Percentiles rank a stretch among this genome's conserved stretches.
Evolutionary conservation across 1,284 basidiomycete genomes (phyloP).

Genomic region (Porodaedalea pini): DNA sequence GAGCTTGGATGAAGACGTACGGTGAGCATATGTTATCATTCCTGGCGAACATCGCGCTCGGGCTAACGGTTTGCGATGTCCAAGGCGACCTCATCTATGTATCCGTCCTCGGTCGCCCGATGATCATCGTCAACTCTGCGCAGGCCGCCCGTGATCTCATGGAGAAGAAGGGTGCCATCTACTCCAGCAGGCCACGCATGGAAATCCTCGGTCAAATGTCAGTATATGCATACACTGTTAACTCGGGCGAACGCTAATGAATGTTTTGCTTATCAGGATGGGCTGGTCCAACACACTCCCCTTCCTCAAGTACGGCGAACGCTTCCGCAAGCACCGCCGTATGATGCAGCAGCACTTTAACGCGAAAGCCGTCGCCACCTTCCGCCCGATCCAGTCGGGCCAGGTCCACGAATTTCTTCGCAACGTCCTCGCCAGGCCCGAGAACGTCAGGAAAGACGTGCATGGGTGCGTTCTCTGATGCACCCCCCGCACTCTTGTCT

Average conservation of each 20-base stretch:
- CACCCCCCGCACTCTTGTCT: neutral
- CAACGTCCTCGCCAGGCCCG: conserved; percentile 24
- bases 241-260: neutral
- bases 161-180: conserved; percentile 38
- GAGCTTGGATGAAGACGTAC: conserved; percentile 32
- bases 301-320: conserved; percentile 29
- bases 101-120: conserved; percentile 32
- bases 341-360: conserved; percentile 31
- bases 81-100: conserved; percentile 32
- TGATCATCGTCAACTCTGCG: conserved; percentile 36
- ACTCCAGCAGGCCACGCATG: conserved; percentile 36
- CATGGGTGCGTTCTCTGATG: conserved; percentile 26
- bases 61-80: neutral
- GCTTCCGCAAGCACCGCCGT: conserved; percentile 31
- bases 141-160: conserved; percentile 37
- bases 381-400: conserved; percentile 26
- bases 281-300: conserved; percentile 28
- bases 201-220: conserved; percentile 30
- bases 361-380: conserved; percentile 24
- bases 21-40: conserved; percentile 22
- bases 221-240: conserved; percentile 9
- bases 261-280: conserved; percentile 22
- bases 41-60: neutral
- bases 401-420: conserved; percentile 28
- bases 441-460: conserved; percentile 27